Evolutionary conservation across 1,284 basidiomycete genomes (phyloP).

Genomic region (Papiliotrema laurentii): DNA sequence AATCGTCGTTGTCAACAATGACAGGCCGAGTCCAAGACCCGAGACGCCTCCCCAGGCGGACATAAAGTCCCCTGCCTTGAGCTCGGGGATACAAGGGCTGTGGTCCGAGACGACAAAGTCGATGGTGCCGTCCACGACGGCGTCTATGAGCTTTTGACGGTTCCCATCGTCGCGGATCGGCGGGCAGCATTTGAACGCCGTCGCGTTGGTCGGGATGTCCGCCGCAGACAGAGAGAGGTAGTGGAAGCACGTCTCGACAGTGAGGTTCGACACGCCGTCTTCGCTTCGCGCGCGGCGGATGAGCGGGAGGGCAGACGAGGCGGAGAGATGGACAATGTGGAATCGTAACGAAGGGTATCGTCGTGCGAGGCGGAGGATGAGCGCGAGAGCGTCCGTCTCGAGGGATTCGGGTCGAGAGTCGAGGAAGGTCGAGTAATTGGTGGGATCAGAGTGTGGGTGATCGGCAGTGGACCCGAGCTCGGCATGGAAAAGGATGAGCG

Average conservation of each 20-base stretch:
- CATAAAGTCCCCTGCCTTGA: slow-evolving; percentile 82
- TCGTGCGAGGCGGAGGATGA: slow-evolving; percentile 64
- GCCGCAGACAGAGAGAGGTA: slow-evolving; percentile 61
- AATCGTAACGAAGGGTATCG: slow-evolving; percentile 66
- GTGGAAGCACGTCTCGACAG: slow-evolving; percentile 92
- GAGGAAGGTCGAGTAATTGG: slow-evolving; percentile 72
- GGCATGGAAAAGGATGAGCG: slow-evolving; percentile 84
- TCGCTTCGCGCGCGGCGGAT: slow-evolving; percentile 66
- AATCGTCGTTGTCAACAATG: slow-evolving; percentile 75
- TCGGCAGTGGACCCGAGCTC: slow-evolving; percentile 59
- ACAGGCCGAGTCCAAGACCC: slow-evolving; percentile 78
- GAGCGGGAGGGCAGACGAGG: slow-evolving; percentile 69
- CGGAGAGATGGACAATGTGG: slow-evolving; percentile 90
- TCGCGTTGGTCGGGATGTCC: slow-evolving; percentile 54
- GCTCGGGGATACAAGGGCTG: slow-evolving; percentile 74
- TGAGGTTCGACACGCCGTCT: slow-evolving; percentile 55
- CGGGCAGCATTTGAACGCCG: slow-evolving; percentile 78
- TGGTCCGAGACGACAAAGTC: slow-evolving; percentile 91
- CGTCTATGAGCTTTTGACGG: slow-evolving; percentile 70
- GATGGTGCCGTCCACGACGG: slow-evolving; percentile 70
- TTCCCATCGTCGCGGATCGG: slow-evolving; percentile 74
- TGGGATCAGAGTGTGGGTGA: slow-evolving; percentile 8
- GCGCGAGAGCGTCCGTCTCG: slow-evolving; percentile 69
- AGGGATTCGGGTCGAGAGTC: slow-evolving; percentile 70
- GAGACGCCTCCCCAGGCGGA: slow-evolving; percentile 89